Base-by-base conservation (phyloP, 208 protist genomes). In the Leishmania tropica region DNA sequence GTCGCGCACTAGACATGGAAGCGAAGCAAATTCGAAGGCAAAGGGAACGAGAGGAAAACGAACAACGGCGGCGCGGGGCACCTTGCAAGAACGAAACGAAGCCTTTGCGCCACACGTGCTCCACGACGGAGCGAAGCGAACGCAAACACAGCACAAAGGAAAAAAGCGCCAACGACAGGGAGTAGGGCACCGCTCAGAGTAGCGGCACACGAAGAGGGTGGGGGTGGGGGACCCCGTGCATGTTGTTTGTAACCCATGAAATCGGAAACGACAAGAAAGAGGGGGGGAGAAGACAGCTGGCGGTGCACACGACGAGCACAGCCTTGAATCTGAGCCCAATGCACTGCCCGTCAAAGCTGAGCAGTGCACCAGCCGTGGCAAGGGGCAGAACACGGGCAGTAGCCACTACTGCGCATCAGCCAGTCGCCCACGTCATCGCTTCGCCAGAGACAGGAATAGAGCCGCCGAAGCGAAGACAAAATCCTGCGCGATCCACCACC, bases 1-100 rank as follows among this genome's bases (percentile, higher is more conserved):
- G 78, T 21, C 80, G 80, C 31, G 51, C 47, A 60, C 6, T 35
- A 31, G 31, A 67, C 62, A 85, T 67, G 65, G 24, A 17, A 28
- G 31, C 48, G 11, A 56, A 62, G 19, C 21, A 37, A 7, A n/a
- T 15, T 75, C 19, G 17, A n/a, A 67, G 53, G 19, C 11, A 71
- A 28, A 45, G 70, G 13, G 24, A 81, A 48, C 37, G 10, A 54
- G 35, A 74, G 24, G 81, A 31, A 65, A 58, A 79, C 62, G 53
- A 76, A 1, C 1, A 35, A 8, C 48, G 24, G 7, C 42, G 54
- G 6, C 2, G 13, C 28, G 2, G 17, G 4, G 45, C 42, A 35
- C 42, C 28, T 2, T 24, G 13, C 28, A 31, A 19, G 42, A 35
- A 11, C 45, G 45, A 53, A 45, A 74, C 8, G 28, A 21, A 1